A percentile compares a stretch with the other conserved stretches of the same genome.
phyloP scores from a whole-genome alignment of 768 basidiomycete genomes.

The Cystobasidium tubakii region DNA sequence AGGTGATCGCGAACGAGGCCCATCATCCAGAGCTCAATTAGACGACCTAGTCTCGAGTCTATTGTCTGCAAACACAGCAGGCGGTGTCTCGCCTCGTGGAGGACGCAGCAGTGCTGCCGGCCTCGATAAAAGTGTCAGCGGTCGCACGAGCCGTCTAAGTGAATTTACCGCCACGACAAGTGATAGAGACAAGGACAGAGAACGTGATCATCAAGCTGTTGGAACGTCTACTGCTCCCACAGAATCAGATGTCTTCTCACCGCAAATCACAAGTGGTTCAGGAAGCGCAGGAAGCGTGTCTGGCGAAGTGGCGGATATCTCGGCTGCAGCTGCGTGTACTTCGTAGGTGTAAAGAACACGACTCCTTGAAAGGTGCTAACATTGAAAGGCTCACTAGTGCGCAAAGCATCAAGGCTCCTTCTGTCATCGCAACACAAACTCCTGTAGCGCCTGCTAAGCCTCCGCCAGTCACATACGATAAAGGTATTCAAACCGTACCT shows the following conservation, averaged over 20 bases:
- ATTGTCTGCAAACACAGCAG: conserved; percentile 64
- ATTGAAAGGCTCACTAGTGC: not conserved
- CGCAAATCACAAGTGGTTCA: conserved; percentile 7
- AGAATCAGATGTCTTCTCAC: not conserved
- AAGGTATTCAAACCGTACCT: conserved; percentile 44
- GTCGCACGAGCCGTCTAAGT: conserved; percentile 65
- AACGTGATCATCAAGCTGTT: conserved; percentile 1
- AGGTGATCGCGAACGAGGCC: conserved; percentile 30
- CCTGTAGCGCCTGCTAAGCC: conserved; percentile 12
- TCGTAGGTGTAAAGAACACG: not conserved
- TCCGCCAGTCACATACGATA: conserved; percentile 43
- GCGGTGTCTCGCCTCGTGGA: conserved; percentile 62
- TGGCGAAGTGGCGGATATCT: conserved; percentile 22
- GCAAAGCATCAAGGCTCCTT: not conserved
- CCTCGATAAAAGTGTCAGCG: conserved; percentile 53
- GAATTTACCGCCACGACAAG: conserved; percentile 49
- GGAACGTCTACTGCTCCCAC: not conserved
- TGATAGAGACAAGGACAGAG: conserved; percentile 24
- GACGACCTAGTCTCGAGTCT: conserved; percentile 57
- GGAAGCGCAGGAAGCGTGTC: conserved; percentile 27
- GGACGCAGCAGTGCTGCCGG: conserved; percentile 39
- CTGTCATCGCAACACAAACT: conserved; percentile 5
- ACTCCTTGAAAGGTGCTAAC: not conserved
- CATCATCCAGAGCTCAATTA: conserved; percentile 40
- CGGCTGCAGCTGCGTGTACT: not conserved